phyloP scores from a whole-genome alignment of 2,329 filamentous ascomycete species.

The Fusarium nematophilum region DNA sequence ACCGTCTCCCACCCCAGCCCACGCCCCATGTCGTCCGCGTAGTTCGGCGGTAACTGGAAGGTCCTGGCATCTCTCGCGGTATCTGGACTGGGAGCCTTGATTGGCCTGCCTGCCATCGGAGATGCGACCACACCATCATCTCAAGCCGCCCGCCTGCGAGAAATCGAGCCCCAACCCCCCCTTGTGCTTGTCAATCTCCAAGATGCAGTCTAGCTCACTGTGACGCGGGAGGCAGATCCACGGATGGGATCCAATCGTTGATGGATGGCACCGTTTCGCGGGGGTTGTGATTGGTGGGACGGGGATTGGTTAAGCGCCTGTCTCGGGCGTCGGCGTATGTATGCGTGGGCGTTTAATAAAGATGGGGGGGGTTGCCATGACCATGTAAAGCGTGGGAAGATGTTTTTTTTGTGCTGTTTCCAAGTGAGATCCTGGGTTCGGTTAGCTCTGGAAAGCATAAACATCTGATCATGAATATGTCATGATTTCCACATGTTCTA shows the following conservation, averaged over 20 bases:
- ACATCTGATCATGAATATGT: not conserved
- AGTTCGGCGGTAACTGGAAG: conserved; percentile 24
- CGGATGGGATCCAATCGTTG: conserved; percentile 28
- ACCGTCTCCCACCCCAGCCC: conserved; percentile 29
- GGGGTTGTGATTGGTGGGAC: conserved; percentile 31
- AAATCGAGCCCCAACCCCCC: conserved; percentile 32
- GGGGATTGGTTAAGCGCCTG: conserved; percentile 32
- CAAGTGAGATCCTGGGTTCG: conserved; percentile 17
- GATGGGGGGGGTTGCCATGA: conserved; percentile 17
- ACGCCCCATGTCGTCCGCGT: conserved; percentile 20
- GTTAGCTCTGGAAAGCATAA: not conserved
- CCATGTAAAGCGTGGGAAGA: not conserved
- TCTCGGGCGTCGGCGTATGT: conserved; percentile 29
- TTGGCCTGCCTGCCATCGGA: not conserved
- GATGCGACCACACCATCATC: conserved; percentile 1
- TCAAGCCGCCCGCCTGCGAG: conserved; percentile 10
- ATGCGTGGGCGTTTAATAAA: conserved; percentile 32
- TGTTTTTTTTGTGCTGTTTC: conserved; percentile 16
- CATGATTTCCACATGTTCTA: too few relatives aligned
- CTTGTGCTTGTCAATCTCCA: conserved; percentile 6
- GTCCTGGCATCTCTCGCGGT: not conserved
- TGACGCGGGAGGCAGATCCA: conserved; percentile 29
- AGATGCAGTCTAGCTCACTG: conserved; percentile 27
- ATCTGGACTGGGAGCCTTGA: conserved; percentile 2
- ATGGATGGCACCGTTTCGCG: conserved; percentile 2